Evolutionary conservation across 345 rosid genomes (phyloP).

Genomic region (Syzygium grande): DNA sequence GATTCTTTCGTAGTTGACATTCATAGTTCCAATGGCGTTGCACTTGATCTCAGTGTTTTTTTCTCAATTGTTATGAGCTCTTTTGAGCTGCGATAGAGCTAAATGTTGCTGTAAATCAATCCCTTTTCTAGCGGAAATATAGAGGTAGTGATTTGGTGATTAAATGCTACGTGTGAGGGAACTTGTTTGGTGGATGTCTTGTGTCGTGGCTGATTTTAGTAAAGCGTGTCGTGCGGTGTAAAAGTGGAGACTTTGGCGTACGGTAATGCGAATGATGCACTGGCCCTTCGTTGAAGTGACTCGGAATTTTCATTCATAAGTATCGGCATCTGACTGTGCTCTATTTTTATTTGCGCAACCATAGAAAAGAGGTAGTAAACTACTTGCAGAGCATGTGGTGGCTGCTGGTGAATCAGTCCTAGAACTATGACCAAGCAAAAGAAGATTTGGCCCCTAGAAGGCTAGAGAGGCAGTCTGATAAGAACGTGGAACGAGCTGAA

Average conservation of each 20-base stretch:
- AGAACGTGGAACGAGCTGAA: not conserved
- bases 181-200: not conserved
- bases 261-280: not conserved
- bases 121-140: not conserved
- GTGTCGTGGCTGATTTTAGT: not conserved
- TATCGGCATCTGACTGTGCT: not conserved
- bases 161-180: not conserved
- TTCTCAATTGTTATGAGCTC: not conserved
- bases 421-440: not conserved
- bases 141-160: not conserved
- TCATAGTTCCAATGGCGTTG: not conserved
- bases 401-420: not conserved
- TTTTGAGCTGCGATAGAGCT: not conserved
- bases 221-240: not conserved
- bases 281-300: not conserved
- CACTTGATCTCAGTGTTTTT: not conserved
- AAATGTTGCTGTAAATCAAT: not conserved
- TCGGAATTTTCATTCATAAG: not conserved
- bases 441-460: not conserved
- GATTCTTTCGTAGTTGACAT: conserved; percentile 18
- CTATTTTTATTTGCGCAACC: not conserved
- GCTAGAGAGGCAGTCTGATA: not conserved
- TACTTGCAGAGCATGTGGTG: not conserved
- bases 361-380: not conserved
- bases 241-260: not conserved